phyloP scores from a whole-genome alignment of 2,329 filamentous ascomycete species.

The Monosporascus cannonballus region DNA sequence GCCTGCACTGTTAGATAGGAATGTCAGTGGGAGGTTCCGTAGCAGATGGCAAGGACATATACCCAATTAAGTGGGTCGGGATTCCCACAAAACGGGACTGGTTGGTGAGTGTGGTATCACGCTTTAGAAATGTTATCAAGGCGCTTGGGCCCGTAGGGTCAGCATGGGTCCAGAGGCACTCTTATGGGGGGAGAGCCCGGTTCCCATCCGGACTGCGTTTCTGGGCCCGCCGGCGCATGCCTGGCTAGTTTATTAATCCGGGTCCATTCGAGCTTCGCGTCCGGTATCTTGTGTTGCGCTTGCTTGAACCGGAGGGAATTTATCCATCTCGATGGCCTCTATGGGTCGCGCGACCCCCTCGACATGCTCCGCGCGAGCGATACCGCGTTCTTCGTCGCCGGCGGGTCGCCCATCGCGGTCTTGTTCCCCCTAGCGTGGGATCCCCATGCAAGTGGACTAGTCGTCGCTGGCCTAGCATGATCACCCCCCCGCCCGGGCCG shows the following conservation, averaged over 20 bases:
- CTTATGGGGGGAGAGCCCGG: no score
- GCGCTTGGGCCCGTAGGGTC: no score
- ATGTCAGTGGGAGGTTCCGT: no score
- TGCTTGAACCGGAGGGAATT: constrained; percentile 33
- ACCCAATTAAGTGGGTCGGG: no score
- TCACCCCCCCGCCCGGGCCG: constrained; percentile 26
- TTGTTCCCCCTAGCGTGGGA: constrained; percentile 54
- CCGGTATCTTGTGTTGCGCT: constrained; percentile 46
- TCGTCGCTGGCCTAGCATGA: constrained; percentile 8
- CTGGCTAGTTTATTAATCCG: constrained; percentile 53
- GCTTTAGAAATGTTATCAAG: no score
- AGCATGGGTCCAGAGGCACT: no score
- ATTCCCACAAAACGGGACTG: no score
- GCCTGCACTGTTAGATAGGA: background rate
- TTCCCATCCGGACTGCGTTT: background rate
- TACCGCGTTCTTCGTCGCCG: constrained; percentile 50
- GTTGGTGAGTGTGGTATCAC: no score
- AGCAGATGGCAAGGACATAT: no score
- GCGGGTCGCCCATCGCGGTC: constrained; percentile 60
- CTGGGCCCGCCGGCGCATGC: constrained; percentile 31
- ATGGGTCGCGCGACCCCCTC: constrained; percentile 52
- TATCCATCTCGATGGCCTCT: constrained; percentile 56
- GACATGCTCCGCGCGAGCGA: constrained; percentile 43
- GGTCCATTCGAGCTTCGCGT: constrained; percentile 54
- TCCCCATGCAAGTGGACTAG: constrained; percentile 25